A percentile compares a stretch with the other conserved stretches of the same genome.
These are phyloP conservation scores for Skeletonema grethae DNA, from an alignment of 108 stramenopile genomes.

Conservation along the genomic window DNA sequence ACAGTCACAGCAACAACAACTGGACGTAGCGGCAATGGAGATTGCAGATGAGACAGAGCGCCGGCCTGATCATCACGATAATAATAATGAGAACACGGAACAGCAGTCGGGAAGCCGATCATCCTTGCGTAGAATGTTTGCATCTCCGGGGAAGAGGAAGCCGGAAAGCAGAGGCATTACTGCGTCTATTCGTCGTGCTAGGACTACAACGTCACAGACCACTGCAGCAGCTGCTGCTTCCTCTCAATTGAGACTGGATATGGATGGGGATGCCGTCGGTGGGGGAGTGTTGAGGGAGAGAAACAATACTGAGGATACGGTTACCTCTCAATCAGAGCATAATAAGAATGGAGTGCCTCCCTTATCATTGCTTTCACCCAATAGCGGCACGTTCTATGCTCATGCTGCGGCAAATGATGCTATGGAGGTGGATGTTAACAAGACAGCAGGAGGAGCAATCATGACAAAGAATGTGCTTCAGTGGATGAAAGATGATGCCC, in stretches of 20 bases:
- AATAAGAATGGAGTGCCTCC: constrained; percentile 7
- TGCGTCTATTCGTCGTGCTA: constrained; percentile 4
- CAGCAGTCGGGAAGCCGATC: neutral
- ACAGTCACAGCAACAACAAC: neutral
- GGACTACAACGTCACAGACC: neutral
- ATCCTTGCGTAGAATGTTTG: constrained; percentile 6
- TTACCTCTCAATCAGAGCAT: neutral
- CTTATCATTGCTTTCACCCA: constrained; percentile 15
- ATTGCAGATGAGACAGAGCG: neutral
- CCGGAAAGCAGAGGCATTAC: neutral
- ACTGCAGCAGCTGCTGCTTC: neutral
- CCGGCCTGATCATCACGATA: neutral
- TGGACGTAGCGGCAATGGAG: neutral
- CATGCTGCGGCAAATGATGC: constrained; percentile 8
- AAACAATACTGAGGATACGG: neutral
- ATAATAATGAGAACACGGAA: neutral
- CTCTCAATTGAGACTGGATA: neutral
- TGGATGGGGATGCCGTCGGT: neutral
- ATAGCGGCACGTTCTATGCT: neutral
- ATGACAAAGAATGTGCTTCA: constrained; percentile 24
- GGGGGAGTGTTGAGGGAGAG: neutral
- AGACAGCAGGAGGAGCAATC: neutral
- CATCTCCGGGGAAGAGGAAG: neutral
- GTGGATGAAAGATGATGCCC: constrained; percentile 45
- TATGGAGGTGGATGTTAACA: neutral